Conservation (phyloP, 225 moss, liverwort and hornwort species). For the Lunularia cruciata region DNA sequence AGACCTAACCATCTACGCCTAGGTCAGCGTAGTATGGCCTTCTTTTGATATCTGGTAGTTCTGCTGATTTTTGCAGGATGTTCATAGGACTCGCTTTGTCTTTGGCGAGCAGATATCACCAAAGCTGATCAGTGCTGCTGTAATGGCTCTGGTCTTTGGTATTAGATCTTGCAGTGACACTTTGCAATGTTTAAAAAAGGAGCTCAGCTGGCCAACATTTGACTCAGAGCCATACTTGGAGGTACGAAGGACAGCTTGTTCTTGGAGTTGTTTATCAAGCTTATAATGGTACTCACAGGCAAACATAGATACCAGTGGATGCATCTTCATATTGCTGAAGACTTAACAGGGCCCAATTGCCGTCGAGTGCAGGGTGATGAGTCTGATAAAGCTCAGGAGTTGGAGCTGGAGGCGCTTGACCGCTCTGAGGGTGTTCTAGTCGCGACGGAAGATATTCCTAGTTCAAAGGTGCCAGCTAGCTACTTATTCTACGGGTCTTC, state of each 20-base stretch:
- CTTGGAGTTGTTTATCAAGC: no score
- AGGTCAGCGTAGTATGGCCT: neutral
- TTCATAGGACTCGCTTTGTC: slow-evolving; percentile 49
- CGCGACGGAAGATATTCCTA: slow-evolving; percentile 26
- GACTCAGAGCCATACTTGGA: slow-evolving; percentile 49
- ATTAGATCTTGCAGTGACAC: slow-evolving; percentile 49
- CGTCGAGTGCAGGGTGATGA: slow-evolving; percentile 40
- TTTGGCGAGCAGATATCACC: slow-evolving; percentile 59
- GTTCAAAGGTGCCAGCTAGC: slow-evolving; percentile 25
- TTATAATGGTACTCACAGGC: no score
- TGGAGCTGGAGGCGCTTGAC: slow-evolving; percentile 65
- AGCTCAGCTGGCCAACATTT: slow-evolving; percentile 42
- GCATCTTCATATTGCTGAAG: neutral
- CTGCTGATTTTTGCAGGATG: slow-evolving; percentile 50
- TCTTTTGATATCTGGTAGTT: neutral
- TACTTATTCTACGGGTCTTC: no score
- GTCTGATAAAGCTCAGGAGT: slow-evolving; percentile 60
- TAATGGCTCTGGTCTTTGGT: slow-evolving; percentile 72
- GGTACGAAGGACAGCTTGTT: slow-evolving; percentile 23
- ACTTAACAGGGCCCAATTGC: neutral
- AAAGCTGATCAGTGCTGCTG: slow-evolving; percentile 61
- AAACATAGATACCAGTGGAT: no score
- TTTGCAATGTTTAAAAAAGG: slow-evolving; percentile 40
- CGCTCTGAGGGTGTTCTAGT: slow-evolving; percentile 54
- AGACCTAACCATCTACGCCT: neutral